These are phyloP conservation scores for Pseudogymnoascus verrucosus DNA, from an alignment of 2,329 filamentous ascomycete species.

Conservation along the genomic window DNA sequence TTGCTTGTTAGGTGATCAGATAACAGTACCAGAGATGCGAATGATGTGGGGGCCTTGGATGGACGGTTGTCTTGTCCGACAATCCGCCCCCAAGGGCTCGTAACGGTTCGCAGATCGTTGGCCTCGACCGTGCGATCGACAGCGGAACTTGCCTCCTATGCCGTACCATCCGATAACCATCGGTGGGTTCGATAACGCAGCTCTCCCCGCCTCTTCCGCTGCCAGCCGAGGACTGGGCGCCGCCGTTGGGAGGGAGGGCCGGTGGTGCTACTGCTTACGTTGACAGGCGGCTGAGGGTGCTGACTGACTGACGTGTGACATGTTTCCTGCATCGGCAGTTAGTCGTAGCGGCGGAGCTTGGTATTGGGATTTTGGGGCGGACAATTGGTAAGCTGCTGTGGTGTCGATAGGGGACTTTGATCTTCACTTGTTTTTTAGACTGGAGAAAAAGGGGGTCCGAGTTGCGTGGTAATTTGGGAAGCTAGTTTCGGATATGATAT, in stretches of 20 bases:
- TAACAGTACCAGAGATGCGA: neutral
- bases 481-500: constrained; percentile 6
- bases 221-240: neutral
- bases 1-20: neutral
- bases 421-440: neutral
- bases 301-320: neutral
- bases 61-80: neutral
- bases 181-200: neutral
- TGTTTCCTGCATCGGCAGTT: neutral
- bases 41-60: neutral
- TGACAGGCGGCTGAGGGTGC: neutral
- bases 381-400: neutral
- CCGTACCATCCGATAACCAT: neutral
- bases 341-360: neutral
- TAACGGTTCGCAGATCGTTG: neutral
- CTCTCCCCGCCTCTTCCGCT: neutral
- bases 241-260: neutral
- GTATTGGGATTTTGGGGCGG: neutral
- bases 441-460: neutral
- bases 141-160: neutral
- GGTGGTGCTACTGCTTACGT: neutral
- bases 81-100: neutral
- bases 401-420: neutral
- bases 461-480: neutral
- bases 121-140: neutral